phyloP scores from a whole-genome alignment of 1,284 basidiomycete species.

The Moniliophthora roreri region DNA sequence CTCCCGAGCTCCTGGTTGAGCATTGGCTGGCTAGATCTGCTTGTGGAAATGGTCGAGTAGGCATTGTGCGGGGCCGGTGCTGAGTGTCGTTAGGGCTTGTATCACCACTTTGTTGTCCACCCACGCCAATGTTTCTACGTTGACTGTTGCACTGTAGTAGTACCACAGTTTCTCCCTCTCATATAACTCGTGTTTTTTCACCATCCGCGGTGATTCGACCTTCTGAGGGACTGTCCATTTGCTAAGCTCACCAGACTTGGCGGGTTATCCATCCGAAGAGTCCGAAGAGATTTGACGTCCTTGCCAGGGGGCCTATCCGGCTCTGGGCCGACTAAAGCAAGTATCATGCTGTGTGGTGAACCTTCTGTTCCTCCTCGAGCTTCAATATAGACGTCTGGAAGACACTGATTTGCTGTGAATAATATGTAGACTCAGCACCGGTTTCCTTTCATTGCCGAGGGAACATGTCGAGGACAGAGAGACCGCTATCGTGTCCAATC shows the following conservation, averaged over 20 bases:
- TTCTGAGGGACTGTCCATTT: conserved; percentile 67
- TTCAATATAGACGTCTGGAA: conserved; percentile 76
- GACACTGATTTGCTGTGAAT: conserved; percentile 43
- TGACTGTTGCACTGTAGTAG: too few relatives aligned
- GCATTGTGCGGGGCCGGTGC: too few relatives aligned
- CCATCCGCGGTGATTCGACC: conserved; percentile 39
- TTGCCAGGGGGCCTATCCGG: conserved; percentile 41
- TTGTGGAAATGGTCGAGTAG: too few relatives aligned
- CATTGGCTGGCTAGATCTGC: too few relatives aligned
- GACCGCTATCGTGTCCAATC: conserved; percentile 73
- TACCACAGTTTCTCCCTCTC: too few relatives aligned
- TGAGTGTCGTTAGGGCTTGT: too few relatives aligned
- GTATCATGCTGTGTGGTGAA: conserved; percentile 69
- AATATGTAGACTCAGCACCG: conserved; percentile 25
- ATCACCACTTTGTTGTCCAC: too few relatives aligned
- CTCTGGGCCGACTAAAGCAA: conserved; percentile 68
- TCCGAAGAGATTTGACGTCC: conserved; percentile 51
- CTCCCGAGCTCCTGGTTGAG: too few relatives aligned
- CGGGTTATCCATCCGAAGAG: conserved; percentile 78
- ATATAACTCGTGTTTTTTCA: too few relatives aligned
- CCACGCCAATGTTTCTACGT: too few relatives aligned
- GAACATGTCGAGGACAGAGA: conserved; percentile 78
- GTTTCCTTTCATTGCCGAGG: conserved; percentile 60
- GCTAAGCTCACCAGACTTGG: conserved; percentile 70
- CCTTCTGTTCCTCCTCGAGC: conserved; percentile 58